Percentiles rank a stretch among this genome's conserved stretches.
phyloP scores from a whole-genome alignment of 257 asterid genomes.

The Hygrophila difformis region DNA sequence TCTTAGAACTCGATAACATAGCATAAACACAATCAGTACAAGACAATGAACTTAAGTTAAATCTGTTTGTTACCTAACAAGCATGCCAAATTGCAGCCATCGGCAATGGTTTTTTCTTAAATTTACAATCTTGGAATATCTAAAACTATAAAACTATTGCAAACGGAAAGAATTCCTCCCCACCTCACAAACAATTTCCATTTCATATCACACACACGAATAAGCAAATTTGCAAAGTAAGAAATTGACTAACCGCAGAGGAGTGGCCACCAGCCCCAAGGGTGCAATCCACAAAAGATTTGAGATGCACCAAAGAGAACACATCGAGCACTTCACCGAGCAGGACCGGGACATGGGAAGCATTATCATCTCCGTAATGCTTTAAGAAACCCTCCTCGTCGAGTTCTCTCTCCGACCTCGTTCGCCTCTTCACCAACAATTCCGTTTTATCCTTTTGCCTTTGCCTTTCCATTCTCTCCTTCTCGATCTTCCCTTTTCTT shows the following conservation, averaged over 20 bases:
- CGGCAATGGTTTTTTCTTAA: too few species aligned
- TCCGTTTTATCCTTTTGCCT: conserved; percentile 29
- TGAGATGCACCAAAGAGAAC: conserved; percentile 47
- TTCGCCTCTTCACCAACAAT: conserved; percentile 57
- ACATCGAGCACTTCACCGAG: conserved; percentile 84
- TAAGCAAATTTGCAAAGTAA: not conserved
- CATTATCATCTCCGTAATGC: conserved; percentile 41
- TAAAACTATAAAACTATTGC: too few species aligned
- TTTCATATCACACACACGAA: not conserved
- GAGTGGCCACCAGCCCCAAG: conserved; percentile 98
- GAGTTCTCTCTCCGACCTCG: conserved; percentile 71
- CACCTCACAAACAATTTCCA: too few species aligned
- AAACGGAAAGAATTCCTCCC: too few species aligned
- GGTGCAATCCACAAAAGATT: conserved; percentile 86
- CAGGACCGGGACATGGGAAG: conserved; percentile 78
- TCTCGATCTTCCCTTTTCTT: conserved; percentile 15
- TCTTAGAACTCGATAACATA: too few species aligned
- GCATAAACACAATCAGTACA: too few species aligned
- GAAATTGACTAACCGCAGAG: conserved; percentile 41
- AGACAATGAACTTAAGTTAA: too few species aligned
- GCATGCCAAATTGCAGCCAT: too few species aligned
- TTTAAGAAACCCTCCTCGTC: conserved; percentile 56
- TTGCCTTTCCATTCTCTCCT: too few species aligned
- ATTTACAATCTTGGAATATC: too few species aligned
- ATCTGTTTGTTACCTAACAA: too few species aligned